These are phyloP conservation scores for Citrullus colocynthis DNA, from an alignment of 306 rosid genomes.

Conservation along the genomic window DNA sequence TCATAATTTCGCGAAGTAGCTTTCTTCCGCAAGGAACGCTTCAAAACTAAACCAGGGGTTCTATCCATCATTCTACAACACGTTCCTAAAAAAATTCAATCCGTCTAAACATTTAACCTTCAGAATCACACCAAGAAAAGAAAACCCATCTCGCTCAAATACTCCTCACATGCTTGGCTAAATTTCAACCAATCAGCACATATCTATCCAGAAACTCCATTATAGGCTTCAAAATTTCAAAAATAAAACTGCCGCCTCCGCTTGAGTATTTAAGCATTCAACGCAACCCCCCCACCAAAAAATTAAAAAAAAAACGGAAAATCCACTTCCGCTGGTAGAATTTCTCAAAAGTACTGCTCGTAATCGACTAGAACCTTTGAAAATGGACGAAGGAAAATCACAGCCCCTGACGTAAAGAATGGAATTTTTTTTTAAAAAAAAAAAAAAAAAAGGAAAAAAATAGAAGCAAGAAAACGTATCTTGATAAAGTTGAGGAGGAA, in stretches of 20 bases:
- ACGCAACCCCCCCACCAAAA: neutral
- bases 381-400: neutral
- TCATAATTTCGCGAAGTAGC: conserved; percentile 40
- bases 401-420: neutral
- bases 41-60: conserved; percentile 32
- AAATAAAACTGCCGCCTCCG: neutral
- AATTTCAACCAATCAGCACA: neutral
- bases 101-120: neutral
- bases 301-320: neutral
- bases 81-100: neutral
- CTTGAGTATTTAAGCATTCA: neutral
- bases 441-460: neutral
- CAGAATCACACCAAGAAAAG: neutral
- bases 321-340: neutral
- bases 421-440: neutral
- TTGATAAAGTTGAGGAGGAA: neutral
- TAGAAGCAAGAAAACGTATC: neutral
- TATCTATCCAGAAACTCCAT: neutral
- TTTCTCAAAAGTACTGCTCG: neutral
- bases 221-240: neutral
- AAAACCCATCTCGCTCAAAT: neutral
- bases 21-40: conserved; percentile 60
- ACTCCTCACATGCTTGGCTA: neutral
- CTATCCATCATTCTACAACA: conserved; percentile 32
- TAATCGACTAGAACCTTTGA: neutral